A percentile compares a stretch with the other conserved stretches of the same genome.
Conservation (phyloP, 2,329 filamentous ascomycete species). For the Calonectria pseudoreteaudii region DNA sequence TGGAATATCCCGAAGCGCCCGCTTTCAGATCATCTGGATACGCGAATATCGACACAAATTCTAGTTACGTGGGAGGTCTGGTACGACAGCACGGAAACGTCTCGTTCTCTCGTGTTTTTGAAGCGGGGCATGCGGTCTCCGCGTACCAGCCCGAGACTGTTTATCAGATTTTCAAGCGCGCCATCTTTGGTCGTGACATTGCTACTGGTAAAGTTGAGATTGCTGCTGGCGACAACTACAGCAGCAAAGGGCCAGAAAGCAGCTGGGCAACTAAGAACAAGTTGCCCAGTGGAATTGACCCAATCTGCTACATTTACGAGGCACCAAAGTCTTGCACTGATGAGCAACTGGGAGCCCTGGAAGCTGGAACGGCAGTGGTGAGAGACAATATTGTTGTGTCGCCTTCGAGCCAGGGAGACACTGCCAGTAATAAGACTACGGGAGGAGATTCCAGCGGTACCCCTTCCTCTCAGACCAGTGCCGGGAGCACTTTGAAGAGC, state of each 20-base stretch:
- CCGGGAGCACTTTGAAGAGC: not conserved
- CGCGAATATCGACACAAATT: slow-evolving; percentile 73
- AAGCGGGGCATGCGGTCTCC: slow-evolving; percentile 71
- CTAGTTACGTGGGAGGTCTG: slow-evolving; percentile 74
- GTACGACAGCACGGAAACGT: slow-evolving; percentile 81
- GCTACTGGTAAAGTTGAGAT: slow-evolving; percentile 60
- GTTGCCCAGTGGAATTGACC: slow-evolving; percentile 55
- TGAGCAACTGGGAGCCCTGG: slow-evolving; percentile 36
- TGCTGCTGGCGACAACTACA: slow-evolving; percentile 39
- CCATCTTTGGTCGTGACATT: slow-evolving; percentile 64
- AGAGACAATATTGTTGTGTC: slow-evolving; percentile 34
- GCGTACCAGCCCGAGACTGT: slow-evolving; percentile 68
- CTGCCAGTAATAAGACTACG: not conserved
- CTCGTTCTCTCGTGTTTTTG: slow-evolving; percentile 72
- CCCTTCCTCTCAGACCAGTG: not conserved
- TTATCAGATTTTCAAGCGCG: slow-evolving; percentile 67
- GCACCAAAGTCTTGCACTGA: slow-evolving; percentile 51
- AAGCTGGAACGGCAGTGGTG: slow-evolving; percentile 31
- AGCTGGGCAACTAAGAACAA: slow-evolving; percentile 66
- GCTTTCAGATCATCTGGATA: slow-evolving; percentile 76
- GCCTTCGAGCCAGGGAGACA: not conserved
- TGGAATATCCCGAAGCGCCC: slow-evolving; percentile 59
- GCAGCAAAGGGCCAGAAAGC: slow-evolving; percentile 55
- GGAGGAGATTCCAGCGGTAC: not conserved
- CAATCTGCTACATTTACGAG: slow-evolving; percentile 69